These are phyloP conservation scores for Penicillium robsamsonii DNA, from an alignment of 495 filamentous ascomycete genomes.

Conservation along the genomic window DNA sequence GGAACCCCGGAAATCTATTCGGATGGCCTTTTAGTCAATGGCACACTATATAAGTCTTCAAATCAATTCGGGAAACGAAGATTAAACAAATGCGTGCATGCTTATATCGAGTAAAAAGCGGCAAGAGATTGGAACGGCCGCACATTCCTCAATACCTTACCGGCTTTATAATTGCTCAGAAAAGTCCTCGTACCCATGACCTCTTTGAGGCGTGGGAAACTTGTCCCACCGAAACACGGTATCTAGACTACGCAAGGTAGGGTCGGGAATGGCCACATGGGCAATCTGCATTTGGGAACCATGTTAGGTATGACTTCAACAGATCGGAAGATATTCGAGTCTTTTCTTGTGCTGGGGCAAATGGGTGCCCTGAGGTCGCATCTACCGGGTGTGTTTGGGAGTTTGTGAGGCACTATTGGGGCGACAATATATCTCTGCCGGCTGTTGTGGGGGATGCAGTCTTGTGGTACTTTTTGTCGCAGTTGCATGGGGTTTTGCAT, in stretches of 20 bases:
- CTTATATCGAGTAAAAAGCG: too few species aligned
- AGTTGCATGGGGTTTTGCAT: slow-evolving; percentile 18
- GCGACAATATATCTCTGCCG: slow-evolving; percentile 11
- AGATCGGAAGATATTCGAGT: slow-evolving; percentile 33
- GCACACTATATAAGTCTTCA: too few species aligned
- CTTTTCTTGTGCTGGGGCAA: slow-evolving; percentile 40
- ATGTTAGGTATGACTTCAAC: slow-evolving; percentile 36
- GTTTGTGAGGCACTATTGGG: slow-evolving; percentile 25
- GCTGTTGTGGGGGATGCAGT: slow-evolving; percentile 14
- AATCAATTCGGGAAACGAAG: too few species aligned
- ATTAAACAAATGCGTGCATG: too few species aligned
- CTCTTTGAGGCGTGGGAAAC: slow-evolving; percentile 38
- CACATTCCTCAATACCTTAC: slow-evolving; percentile 39
- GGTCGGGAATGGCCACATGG: slow-evolving; percentile 36
- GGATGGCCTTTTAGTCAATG: too few species aligned
- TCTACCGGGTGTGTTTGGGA: slow-evolving; percentile 17
- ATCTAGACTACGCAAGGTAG: slow-evolving; percentile 33
- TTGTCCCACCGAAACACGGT: slow-evolving; percentile 30
- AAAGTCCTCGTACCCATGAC: slow-evolving; percentile 33
- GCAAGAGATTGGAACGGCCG: slow-evolving; percentile 18
- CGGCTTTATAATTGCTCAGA: slow-evolving; percentile 41
- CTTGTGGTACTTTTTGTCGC: slow-evolving; percentile 14
- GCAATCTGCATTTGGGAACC: slow-evolving; percentile 39
- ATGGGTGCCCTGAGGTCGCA: slow-evolving; percentile 20
- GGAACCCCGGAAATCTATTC: too few species aligned